phyloP scores from a whole-genome alignment of 1,139 yeast species.

The Geotrichum reessii region DNA sequence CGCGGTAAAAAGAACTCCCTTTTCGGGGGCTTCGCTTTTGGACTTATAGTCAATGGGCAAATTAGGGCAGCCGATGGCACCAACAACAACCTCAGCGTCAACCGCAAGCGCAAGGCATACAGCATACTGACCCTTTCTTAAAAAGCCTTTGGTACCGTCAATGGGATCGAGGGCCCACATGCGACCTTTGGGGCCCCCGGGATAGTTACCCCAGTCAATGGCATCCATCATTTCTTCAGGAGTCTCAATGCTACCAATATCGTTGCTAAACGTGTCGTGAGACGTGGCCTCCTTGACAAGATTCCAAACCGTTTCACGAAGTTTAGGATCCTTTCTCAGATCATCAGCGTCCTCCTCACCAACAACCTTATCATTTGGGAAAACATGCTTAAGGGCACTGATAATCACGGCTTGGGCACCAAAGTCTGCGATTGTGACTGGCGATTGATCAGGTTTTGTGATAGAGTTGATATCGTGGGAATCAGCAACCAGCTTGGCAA shows the following conservation, averaged over 20 bases:
- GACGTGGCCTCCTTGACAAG: slow-evolving; percentile 32
- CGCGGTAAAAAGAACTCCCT: slow-evolving; percentile 75
- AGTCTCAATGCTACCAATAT: slow-evolving; percentile 38
- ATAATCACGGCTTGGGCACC: slow-evolving; percentile 94
- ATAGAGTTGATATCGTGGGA: slow-evolving; percentile 48
- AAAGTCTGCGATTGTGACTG: slow-evolving; percentile 94
- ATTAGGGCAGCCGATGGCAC: slow-evolving; percentile 96
- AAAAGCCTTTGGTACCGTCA: slow-evolving; percentile 95
- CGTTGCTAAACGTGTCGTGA: slow-evolving; percentile 26
- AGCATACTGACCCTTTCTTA: slow-evolving; percentile 94
- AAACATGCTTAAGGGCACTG: slow-evolving; percentile 69
- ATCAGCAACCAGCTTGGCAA: slow-evolving; percentile 70
- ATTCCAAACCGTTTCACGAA: slow-evolving; percentile 41
- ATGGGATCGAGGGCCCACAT: slow-evolving; percentile 98
- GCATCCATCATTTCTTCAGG: slow-evolving; percentile 52
- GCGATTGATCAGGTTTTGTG: slow-evolving; percentile 82
- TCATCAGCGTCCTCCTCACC: slow-evolving; percentile 89
- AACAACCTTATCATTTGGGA: slow-evolving; percentile 79
- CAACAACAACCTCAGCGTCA: slow-evolving; percentile 77
- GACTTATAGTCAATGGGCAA: slow-evolving; percentile 49
- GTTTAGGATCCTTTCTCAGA: slow-evolving; percentile 47
- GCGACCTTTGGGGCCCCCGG: slow-evolving; percentile 73
- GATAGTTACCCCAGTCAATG: slow-evolving; percentile 72
- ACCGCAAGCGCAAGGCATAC: slow-evolving; percentile 87
- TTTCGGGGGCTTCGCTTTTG: slow-evolving; percentile 30